Base-by-base conservation (phyloP, 2,329 filamentous ascomycete species). In the Talaromyces rugulosus region DNA sequence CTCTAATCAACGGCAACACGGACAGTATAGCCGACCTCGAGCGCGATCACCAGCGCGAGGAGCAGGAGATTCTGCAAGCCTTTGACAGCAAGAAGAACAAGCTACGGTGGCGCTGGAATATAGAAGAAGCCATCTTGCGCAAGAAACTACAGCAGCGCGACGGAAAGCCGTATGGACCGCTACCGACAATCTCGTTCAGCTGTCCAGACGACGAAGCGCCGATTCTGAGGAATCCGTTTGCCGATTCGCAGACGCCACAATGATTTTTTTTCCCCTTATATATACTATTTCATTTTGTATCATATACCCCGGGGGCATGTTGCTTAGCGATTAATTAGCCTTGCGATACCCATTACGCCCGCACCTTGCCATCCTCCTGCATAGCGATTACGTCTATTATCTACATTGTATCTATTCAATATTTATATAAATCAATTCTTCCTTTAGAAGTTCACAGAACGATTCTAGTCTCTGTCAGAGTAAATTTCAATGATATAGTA, bases 51-150 rank as follows among this genome's bases (percentile, higher is more conserved):
- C 71, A 72, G 23, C 62, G 70, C 31, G 72, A 75, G 60, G 76
- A 78, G 63, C 36, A 65, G 14, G 65, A 67, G 27, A 56, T 73
- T 5, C 61, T 72, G 5, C 64, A 72, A 40, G 71, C 67, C 4
- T 65, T 81, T 44, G 70, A 75, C 11, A 62, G 60, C 3, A 78
- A 75, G 64, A 73, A 75, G 63, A 64, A 60, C 8, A 70, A 67
- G 16, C 61, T 81, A 14, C 69, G 72, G 58, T 67, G 71, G 27
- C 72, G 75, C 33, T 81, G 78, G 78, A 69, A 70, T 55, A 67
- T 79, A 14, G 76, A 80, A 66, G 77, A 79, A 62, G 72, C 74
- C n/a, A 74, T 80, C 53, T 53, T 75, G 52, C 73, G 76, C 12
- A 74, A 71, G 31, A 74, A 71, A 44, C 66, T 79, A 11, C 77